Evolutionary conservation across 768 basidiomycete genomes (phyloP), one percentile per base, ranked within the genome.

Genomic region (Albatrellus ellisii): DNA sequence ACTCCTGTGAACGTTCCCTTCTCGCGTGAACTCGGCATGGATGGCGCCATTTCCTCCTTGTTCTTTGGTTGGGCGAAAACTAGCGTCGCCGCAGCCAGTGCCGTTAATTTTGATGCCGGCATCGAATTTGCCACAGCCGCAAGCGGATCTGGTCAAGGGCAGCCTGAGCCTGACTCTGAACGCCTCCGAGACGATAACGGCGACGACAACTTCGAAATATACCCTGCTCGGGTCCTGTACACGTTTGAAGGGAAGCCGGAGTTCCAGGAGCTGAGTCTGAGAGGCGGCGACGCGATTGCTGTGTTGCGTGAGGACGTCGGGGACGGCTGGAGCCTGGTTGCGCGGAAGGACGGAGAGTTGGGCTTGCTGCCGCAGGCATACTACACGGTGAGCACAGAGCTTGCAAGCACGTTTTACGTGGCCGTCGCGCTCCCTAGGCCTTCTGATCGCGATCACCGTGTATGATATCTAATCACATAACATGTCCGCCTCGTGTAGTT

Each of bases 251-350:
- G 85, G 31, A 79, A 83, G 56, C 60, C 69, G 0, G 80, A 86
- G 51, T 85, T 81, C 51, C 66, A 76, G 33, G 85, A 88, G 57
- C 66, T 88, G 18, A 64, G 56, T 6, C 72, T 85, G 14, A 64
- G 66, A 42, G 81, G 80, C 1, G 84, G 85, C 10, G 80, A 85
- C 48, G 69, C 69, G 46, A 56, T 90, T 17, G 72, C 77, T 36
- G 62, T 86, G n/a, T 52, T 90, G 38, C 78, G 73, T 47, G 80
- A 83, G 46, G 69, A 83, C 41, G 65, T 77, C 1, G 76, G 75
- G 6, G 81, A 86, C 48, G 85, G 84, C 4, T 87, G 85, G 85
- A 86, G 85, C 59, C 63, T 88, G 26, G 79, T 79, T 11, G 73
- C 65, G 60, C 68, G 50, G 7, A 48, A 41, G 20, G 45, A 33